Base-by-base conservation (phyloP, 805 yeast species). In the Tetrapisispora taiwanensis region DNA sequence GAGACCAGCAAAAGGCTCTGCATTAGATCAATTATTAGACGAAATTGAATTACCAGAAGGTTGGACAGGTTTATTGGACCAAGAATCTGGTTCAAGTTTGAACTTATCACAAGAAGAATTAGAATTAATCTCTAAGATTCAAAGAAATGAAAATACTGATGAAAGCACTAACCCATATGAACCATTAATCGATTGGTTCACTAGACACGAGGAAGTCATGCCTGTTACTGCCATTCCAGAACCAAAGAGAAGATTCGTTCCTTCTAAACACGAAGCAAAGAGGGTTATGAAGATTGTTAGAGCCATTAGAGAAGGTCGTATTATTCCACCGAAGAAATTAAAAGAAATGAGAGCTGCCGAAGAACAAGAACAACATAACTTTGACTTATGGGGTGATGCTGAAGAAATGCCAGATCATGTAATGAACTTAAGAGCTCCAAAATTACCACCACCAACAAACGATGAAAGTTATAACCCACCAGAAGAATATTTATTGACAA, bases 391-490 rank as follows among this genome's bases (percentile, higher is more conserved):
- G 99, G 81, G 75, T 18, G 85, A 81, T 53, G 77, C 79, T 40
- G 76, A 76, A 39, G 77, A 74, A 42, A 49, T 48, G 14, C 43
- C 50, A 33, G 95, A 88, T 58, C 95, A 89, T 64, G 71, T 87
- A 39, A 88, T 88, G 95, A 87, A 78, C 50, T 70, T 90, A 54
- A 78, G 95, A 60, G 98, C 98, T 14, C 98, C 99, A 32, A 90
- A 92, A 64, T 54, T 87, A 55, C 79, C 95, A 14, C 97, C 97
- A 30, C 99, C 99, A 46, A 86, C 97, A 0, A 79, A 92, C 60
- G 98, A 90, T 53, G 96, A 90, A 69, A 80, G 92, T 56, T 92
- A 92, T 65, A 92, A 92, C 60, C 99, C 99, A 31, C 99, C 99
- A 5, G 95, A 75, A 58, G 99, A 92, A 70, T 92, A 92, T 58